phyloP scores from a whole-genome alignment of 2,329 filamentous ascomycete genomes.

The Diaporthe citrichinensis region DNA sequence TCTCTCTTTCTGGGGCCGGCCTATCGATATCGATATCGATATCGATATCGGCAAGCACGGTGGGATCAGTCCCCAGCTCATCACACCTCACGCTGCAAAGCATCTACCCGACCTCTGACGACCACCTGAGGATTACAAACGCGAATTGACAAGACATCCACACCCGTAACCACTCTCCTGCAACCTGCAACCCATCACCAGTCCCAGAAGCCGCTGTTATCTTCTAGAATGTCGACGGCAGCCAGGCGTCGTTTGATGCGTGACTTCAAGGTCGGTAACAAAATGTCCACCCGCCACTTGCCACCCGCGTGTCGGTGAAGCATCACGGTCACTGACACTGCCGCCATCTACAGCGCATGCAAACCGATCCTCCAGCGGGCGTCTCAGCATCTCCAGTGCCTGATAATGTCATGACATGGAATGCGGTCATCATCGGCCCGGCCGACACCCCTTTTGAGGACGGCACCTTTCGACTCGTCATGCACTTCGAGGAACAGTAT shows the following conservation, averaged over 20 bases:
- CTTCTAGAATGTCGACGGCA: constrained; percentile 80
- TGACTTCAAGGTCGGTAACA: constrained; percentile 87
- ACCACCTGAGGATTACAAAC: constrained; percentile 9
- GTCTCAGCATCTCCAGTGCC: constrained; percentile 96
- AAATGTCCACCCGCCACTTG: constrained; percentile 28
- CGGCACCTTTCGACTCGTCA: constrained; percentile 95
- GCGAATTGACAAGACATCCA: neutral
- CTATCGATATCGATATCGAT: constrained; percentile 26
- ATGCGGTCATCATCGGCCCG: constrained; percentile 97
- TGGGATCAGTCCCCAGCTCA: constrained; percentile 18
- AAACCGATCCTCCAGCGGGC: constrained; percentile 96
- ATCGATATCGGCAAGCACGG: constrained; percentile 36
- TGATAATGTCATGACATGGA: constrained; percentile 99
- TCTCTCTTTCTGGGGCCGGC: neutral
- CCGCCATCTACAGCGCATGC: constrained; percentile 82
- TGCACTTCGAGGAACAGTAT: constrained; percentile 99
- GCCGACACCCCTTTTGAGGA: constrained; percentile 98
- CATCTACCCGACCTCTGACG: constrained; percentile 3
- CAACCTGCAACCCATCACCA: neutral
- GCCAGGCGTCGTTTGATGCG: constrained; percentile 97
- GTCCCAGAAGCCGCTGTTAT: constrained; percentile 8
- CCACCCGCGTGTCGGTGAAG: constrained; percentile 19
- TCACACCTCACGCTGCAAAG: constrained; percentile 20
- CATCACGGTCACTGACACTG: constrained; percentile 41
- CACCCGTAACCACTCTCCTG: neutral